These are phyloP conservation scores for Exophiala oligosperma DNA, from an alignment of 2,329 filamentous ascomycete species.

Conservation along the genomic window DNA sequence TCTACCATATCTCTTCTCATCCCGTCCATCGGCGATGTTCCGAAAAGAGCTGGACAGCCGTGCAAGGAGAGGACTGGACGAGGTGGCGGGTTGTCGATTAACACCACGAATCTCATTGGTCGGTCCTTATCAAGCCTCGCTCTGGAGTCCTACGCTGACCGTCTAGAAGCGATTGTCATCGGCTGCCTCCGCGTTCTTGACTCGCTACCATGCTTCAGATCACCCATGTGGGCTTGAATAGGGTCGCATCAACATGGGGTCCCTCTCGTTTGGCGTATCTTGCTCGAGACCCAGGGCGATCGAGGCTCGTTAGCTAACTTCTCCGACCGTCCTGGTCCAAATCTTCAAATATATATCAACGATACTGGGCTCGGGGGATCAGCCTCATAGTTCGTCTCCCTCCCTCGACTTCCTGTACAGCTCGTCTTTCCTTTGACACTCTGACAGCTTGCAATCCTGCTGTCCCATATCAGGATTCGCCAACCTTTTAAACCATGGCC, in stretches of 20 bases:
- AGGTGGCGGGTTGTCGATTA: background rate
- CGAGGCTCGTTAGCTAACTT: background rate
- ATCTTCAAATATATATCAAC: background rate
- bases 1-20: background rate
- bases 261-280: background rate
- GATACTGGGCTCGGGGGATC: too few species aligned
- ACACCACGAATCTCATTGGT: conserved; percentile 7
- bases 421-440: too few species aligned
- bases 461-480: too few species aligned
- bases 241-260: conserved; percentile 10
- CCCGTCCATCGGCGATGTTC: conserved; percentile 1
- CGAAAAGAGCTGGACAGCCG: conserved; percentile 9
- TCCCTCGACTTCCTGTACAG: too few species aligned
- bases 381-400: too few species aligned
- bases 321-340: background rate
- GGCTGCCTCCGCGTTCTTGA: conserved; percentile 16
- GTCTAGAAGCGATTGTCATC: background rate
- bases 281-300: background rate
- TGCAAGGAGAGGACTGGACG: background rate
- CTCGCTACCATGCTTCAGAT: conserved; percentile 15
- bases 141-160: conserved; percentile 9
- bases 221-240: conserved; percentile 7
- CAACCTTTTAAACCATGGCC: conserved; percentile 6
- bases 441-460: too few species aligned
- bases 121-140: conserved; percentile 18